phyloP scores from a whole-genome alignment of 345 rosid species.

The Punica granatum region DNA sequence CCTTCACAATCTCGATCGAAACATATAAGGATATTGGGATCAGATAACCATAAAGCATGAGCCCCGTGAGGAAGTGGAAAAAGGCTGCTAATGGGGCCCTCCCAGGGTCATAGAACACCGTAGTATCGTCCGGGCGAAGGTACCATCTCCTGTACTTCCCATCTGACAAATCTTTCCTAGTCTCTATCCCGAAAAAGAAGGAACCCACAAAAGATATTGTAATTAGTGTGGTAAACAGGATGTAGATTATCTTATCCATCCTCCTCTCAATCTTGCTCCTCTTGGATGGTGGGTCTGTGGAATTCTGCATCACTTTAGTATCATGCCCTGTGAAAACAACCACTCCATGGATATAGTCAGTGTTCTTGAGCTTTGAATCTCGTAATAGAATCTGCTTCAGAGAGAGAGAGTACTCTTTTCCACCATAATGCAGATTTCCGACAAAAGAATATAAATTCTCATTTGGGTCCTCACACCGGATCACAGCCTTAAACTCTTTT shows the following conservation, averaged over 20 bases:
- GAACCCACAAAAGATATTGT: slow-evolving; percentile 66
- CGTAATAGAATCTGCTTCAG: slow-evolving; percentile 73
- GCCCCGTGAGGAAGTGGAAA: slow-evolving; percentile 81
- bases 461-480: slow-evolving; percentile 88
- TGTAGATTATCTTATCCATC: slow-evolving; percentile 82
- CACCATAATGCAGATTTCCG: slow-evolving; percentile 47
- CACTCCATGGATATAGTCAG: slow-evolving; percentile 56
- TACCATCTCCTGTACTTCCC: slow-evolving; percentile 67
- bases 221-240: slow-evolving; percentile 69
- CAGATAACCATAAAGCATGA: slow-evolving; percentile 86
- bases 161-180: slow-evolving; percentile 39
- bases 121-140: slow-evolving; percentile 54
- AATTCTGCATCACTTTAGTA: slow-evolving; percentile 93
- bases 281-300: slow-evolving; percentile 77
- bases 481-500: slow-evolving; percentile 30
- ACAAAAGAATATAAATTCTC: slow-evolving; percentile 65
- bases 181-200: slow-evolving; percentile 47
- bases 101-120: slow-evolving; percentile 53
- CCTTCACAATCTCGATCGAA: slow-evolving; percentile 85
- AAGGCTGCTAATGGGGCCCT: slow-evolving; percentile 50
- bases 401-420: slow-evolving; percentile 44
- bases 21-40: slow-evolving; percentile 89
- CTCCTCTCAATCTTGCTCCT: slow-evolving; percentile 81
- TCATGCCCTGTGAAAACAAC: slow-evolving; percentile 92
- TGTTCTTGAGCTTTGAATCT: slow-evolving; percentile 77